Percentiles rank a stretch among this genome's conserved stretches.
phyloP scores from a whole-genome alignment of 164 flowering plant genomes.

The Stephania cephalantha region DNA sequence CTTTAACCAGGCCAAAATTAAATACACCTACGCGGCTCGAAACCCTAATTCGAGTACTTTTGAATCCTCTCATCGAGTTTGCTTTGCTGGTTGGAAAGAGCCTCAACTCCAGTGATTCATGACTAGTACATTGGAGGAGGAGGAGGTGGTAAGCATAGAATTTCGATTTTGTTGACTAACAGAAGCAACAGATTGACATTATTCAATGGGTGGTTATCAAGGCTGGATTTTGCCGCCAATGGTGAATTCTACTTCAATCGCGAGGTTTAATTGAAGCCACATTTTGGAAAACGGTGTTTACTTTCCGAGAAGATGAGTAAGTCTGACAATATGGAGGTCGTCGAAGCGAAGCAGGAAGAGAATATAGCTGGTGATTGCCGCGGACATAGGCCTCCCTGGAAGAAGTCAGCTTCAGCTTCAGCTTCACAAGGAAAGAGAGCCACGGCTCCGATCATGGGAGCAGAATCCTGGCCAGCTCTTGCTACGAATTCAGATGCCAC shows the following conservation, averaged over 20 bases:
- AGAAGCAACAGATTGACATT: not conserved
- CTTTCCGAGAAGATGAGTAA: not conserved
- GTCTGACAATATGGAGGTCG: not conserved
- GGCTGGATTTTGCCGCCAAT: conserved; percentile 7
- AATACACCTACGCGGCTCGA: not conserved
- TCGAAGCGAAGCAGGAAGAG: conserved; percentile 5
- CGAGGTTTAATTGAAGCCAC: not conserved
- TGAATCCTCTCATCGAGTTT: not conserved
- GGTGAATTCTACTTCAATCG: conserved; percentile 6
- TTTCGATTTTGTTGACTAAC: not conserved
- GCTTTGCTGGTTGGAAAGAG: not conserved
- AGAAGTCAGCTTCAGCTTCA: conserved; percentile 29
- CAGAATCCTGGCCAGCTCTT: conserved; percentile 66
- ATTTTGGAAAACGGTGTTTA: conserved; percentile 4
- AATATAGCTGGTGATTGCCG: conserved; percentile 9
- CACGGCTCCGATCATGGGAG: conserved; percentile 45
- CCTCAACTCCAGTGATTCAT: not conserved
- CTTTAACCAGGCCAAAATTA: no score
- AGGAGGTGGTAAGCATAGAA: conserved; percentile 1
- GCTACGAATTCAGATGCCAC: conserved; percentile 24
- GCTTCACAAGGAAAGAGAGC: conserved; percentile 17
- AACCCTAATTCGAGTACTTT: not conserved
- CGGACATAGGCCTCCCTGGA: conserved; percentile 51
- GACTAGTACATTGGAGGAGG: not conserved
- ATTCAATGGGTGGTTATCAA: not conserved